Percentiles rank a stretch among this genome's conserved stretches.
phyloP scores from a whole-genome alignment of 2,329 filamentous ascomycete species.

The Cadophora sp. region DNA sequence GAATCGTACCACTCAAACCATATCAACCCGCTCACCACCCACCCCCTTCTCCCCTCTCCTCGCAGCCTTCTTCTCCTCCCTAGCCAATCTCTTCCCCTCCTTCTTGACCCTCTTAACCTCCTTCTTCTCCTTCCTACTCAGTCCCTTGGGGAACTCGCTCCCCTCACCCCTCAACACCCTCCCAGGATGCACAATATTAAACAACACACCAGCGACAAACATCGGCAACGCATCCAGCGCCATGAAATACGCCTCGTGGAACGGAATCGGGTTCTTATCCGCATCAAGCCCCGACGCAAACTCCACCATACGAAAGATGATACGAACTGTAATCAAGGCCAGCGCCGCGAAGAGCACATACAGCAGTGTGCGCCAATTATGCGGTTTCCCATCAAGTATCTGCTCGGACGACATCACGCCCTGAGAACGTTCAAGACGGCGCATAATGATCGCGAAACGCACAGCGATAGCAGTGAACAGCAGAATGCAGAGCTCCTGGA shows the following conservation, averaged over 20 bases:
- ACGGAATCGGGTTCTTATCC: conserved; percentile 56
- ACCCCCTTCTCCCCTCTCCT: neutral
- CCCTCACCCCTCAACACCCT: conserved; percentile 53
- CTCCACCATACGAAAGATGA: conserved; percentile 66
- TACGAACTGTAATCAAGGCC: conserved; percentile 56
- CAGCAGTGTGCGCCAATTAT: conserved; percentile 41
- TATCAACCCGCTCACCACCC: neutral
- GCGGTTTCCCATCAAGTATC: conserved; percentile 42
- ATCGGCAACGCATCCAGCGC: conserved; percentile 62
- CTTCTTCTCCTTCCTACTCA: conserved; percentile 54
- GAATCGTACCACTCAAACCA: neutral
- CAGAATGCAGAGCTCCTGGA: conserved; percentile 59
- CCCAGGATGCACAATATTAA: conserved; percentile 57
- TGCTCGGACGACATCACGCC: conserved; percentile 35
- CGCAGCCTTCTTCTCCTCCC: conserved; percentile 17
- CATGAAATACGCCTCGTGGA: conserved; percentile 59
- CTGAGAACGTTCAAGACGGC: conserved; percentile 46
- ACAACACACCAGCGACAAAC: conserved; percentile 52
- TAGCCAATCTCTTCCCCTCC: conserved; percentile 38
- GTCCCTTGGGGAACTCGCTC: conserved; percentile 52
- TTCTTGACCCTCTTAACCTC: conserved; percentile 43
- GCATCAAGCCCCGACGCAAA: conserved; percentile 54
- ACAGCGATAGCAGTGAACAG: conserved; percentile 52
- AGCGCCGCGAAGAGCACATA: conserved; percentile 51
- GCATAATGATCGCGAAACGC: conserved; percentile 47